Evolutionary conservation across 495 filamentous ascomycete species (phyloP), one percentile per base, ranked within the genome.

Genomic region (Podospora bellae-mahoneyi): DNA sequence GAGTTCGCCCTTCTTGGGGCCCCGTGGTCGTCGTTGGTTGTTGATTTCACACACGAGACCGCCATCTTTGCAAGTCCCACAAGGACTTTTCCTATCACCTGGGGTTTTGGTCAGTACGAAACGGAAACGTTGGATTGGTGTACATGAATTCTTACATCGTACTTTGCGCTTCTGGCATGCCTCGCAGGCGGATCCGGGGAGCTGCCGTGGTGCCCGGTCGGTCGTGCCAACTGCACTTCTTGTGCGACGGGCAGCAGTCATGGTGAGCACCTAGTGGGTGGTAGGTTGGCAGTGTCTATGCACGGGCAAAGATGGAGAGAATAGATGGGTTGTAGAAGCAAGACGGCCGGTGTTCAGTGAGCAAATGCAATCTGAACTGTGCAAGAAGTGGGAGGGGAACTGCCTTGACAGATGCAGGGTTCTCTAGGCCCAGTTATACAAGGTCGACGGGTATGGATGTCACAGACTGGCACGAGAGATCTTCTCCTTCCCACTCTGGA

Each of bases 1-100:
- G 64, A 86, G 75, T 62, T 86, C 81, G 18, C 85, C 84, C 63
- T 83, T 86, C 65, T 85, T 83, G 0, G 85, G 85, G 0, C 85
- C 84, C 7, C 85, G 74, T 28, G 79, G 77, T 26, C 78, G 75
- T 15, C 82, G 82, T 20, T 78, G 74, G 39, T 81, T 81, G 71
- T 77, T 84, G 34, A 84, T 78, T 59, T 82, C 79, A 73, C 84
- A 87, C 26, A 74, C 70, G 39, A 83, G 75, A 9, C 80, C 82
- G n/a, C 78, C 76, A 27, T 85, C 81, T 20, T 74, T 78, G 67
- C 84, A 88, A 1, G 81, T 81, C 34, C 81, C 77, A 72, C 85
- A 87, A 67, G 84, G 84, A 10, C 80, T 80, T 32, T 83, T 78
- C 34, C 84, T 78, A 70, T 88, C 84, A 73, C 83, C 71, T 73